Conservation (phyloP, 306 rosid species). For the Mucuna pruriens region DNA sequence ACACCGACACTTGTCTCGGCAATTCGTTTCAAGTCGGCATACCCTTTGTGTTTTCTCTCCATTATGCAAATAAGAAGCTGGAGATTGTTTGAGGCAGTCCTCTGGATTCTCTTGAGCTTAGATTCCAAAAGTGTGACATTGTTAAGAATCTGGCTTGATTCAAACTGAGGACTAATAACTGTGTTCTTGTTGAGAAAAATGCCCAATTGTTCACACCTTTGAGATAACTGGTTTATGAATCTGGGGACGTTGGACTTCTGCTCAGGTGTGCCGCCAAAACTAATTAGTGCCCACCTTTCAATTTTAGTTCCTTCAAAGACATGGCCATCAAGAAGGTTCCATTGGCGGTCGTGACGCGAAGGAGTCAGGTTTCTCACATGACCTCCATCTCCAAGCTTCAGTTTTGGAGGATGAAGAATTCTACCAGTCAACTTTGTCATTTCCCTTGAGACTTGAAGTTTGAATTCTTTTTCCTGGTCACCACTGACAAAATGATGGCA, state of each 20-base stretch:
- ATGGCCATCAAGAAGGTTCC: conserved; percentile 92
- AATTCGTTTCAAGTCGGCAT: conserved; percentile 89
- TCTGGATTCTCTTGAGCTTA: conserved; percentile 73
- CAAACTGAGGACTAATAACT: conserved; percentile 75
- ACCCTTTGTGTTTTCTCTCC: conserved; percentile 96
- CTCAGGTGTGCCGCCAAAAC: conserved; percentile 88
- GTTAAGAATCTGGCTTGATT: conserved; percentile 81
- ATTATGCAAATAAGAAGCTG: conserved; percentile 88
- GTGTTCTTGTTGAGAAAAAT: conserved; percentile 80
- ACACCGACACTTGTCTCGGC: conserved; percentile 93
- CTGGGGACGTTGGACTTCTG: conserved; percentile 73
- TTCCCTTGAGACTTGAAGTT: conserved; percentile 78
- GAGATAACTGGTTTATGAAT: conserved; percentile 79
- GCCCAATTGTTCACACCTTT: conserved; percentile 88
- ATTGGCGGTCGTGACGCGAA: conserved; percentile 85
- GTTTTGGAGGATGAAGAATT: conserved; percentile 93
- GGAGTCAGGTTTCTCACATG: conserved; percentile 77
- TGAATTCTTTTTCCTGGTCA: conserved; percentile 80
- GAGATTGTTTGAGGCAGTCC: conserved; percentile 76
- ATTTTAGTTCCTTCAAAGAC: conserved; percentile 89
- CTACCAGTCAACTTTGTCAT: conserved; percentile 88
- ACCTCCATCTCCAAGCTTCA: conserved; percentile 94
- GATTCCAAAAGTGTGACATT: conserved; percentile 82
- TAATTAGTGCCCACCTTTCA: conserved; percentile 87
- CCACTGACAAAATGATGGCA: conserved; percentile 64